Evolutionary conservation across 2,329 filamentous ascomycete genomes (phyloP).

Genomic region (Aureobasidium lini): DNA sequence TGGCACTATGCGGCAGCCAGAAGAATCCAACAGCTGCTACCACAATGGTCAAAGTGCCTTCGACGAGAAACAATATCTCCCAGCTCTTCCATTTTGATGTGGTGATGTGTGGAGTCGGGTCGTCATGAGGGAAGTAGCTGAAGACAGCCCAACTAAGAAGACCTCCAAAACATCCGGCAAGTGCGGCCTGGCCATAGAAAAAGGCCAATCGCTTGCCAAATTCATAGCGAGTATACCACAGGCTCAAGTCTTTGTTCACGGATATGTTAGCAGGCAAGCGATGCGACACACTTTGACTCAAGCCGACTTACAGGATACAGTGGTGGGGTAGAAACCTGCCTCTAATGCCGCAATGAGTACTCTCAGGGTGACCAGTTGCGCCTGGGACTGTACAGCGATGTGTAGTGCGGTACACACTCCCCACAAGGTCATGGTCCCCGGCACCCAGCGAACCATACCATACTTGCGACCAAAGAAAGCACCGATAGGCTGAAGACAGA

Average conservation of each 20-base stretch:
- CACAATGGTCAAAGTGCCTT: slow-evolving; percentile 40
- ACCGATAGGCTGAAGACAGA: slow-evolving; percentile 50
- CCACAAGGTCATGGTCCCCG: slow-evolving; percentile 49
- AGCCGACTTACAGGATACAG: slow-evolving; percentile 37
- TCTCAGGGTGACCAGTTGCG: slow-evolving; percentile 41
- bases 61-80: slow-evolving; percentile 45
- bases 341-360: slow-evolving; percentile 42
- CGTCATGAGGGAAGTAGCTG: slow-evolving; percentile 29
- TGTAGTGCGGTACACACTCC: slow-evolving; percentile 43
- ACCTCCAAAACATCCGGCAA: slow-evolving; percentile 51
- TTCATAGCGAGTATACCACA: slow-evolving; percentile 53
- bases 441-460: slow-evolving; percentile 50
- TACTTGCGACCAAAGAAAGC: slow-evolving; percentile 51
- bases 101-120: not conserved
- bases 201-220: slow-evolving; percentile 47
- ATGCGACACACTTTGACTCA: not conserved
- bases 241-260: slow-evolving; percentile 35
- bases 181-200: slow-evolving; percentile 51
- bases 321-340: slow-evolving; percentile 53
- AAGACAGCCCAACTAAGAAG: slow-evolving; percentile 46
- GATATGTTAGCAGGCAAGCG: not conserved
- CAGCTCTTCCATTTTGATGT: slow-evolving; percentile 36
- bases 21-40: slow-evolving; percentile 42
- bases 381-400: slow-evolving; percentile 38
- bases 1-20: slow-evolving; percentile 43